Conservation (phyloP, 306 rosid genomes). For the Rosa persica region DNA sequence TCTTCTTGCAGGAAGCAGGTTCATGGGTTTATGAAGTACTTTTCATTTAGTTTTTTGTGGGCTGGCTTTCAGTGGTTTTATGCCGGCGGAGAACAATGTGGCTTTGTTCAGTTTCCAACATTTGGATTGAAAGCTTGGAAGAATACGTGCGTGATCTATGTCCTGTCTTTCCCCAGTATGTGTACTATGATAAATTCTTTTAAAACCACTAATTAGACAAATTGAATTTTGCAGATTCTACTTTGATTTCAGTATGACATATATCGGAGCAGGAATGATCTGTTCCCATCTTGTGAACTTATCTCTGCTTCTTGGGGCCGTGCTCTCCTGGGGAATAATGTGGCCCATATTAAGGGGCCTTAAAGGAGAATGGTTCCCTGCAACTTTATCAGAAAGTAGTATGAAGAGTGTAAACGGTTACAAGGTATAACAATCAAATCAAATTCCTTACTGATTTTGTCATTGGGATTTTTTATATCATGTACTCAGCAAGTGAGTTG, state of each 20-base stretch:
- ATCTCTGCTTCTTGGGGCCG: conserved; percentile 87
- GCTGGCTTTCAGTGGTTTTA: conserved; percentile 95
- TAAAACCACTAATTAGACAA: conserved; percentile 23
- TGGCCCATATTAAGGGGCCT: conserved; percentile 83
- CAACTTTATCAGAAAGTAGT: conserved; percentile 67
- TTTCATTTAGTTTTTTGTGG: conserved; percentile 83
- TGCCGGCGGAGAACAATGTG: conserved; percentile 76
- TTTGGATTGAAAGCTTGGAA: conserved; percentile 88
- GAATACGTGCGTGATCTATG: conserved; percentile 58
- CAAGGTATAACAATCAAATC: conserved; percentile 51
- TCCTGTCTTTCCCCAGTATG: background rate
- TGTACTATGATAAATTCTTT: conserved; percentile 13
- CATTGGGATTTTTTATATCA: conserved; percentile 9
- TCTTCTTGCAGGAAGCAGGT: conserved; percentile 77
- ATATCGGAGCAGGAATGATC: conserved; percentile 98
- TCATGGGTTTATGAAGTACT: conserved; percentile 68
- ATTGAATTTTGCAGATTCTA: conserved; percentile 69
- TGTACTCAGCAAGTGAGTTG: conserved; percentile 17
- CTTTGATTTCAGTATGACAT: conserved; percentile 96
- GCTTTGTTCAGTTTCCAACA: conserved; percentile 88
- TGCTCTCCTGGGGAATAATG: conserved; percentile 97
- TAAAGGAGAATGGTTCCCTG: conserved; percentile 96
- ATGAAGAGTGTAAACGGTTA: conserved; percentile 95
- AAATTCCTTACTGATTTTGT: conserved; percentile 2
- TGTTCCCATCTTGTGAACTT: conserved; percentile 94